Evolutionary conservation across 2,329 filamentous ascomycete genomes (phyloP).

Genomic region (Arthroderma sp.): DNA sequence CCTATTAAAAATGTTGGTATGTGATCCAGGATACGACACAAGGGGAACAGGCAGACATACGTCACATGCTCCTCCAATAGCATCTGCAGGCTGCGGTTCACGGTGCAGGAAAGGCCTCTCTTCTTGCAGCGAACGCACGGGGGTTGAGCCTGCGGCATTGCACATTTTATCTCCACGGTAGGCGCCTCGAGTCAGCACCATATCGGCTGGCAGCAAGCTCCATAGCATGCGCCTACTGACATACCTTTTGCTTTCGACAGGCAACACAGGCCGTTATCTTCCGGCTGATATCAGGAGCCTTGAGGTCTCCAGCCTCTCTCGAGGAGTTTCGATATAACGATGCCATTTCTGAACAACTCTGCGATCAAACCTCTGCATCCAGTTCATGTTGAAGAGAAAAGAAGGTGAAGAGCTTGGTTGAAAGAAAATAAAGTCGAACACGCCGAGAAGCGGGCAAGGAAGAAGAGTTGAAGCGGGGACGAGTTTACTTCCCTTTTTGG

Average conservation of each 20-base stretch:
- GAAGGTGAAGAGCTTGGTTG: too few relatives aligned
- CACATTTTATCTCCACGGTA: conserved; percentile 5
- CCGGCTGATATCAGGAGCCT: conserved; percentile 5
- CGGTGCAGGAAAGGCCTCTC: conserved; percentile 5
- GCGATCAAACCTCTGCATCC: too few relatives aligned
- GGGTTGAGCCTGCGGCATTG: conserved; percentile 3
- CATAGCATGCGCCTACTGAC: neutral
- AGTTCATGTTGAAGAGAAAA: too few relatives aligned
- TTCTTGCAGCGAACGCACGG: conserved; percentile 7
- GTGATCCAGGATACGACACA: neutral
- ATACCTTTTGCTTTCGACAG: conserved; percentile 27
- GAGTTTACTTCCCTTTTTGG: too few relatives aligned
- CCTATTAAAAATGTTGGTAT: neutral
- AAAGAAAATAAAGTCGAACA: too few relatives aligned
- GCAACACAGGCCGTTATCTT: conserved; percentile 27
- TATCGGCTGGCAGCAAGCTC: neutral
- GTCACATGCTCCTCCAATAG: conserved; percentile 5
- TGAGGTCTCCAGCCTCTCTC: neutral
- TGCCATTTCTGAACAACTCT: too few relatives aligned
- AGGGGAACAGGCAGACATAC: conserved; percentile 1
- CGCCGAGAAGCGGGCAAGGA: too few relatives aligned
- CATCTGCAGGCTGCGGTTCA: conserved; percentile 9
- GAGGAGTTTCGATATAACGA: too few relatives aligned
- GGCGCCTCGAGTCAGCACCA: conserved; percentile 2
- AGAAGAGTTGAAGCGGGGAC: too few relatives aligned